Base-by-base conservation (phyloP, 352 stramenopile species). In the Poterioochromonas sp. region DNA sequence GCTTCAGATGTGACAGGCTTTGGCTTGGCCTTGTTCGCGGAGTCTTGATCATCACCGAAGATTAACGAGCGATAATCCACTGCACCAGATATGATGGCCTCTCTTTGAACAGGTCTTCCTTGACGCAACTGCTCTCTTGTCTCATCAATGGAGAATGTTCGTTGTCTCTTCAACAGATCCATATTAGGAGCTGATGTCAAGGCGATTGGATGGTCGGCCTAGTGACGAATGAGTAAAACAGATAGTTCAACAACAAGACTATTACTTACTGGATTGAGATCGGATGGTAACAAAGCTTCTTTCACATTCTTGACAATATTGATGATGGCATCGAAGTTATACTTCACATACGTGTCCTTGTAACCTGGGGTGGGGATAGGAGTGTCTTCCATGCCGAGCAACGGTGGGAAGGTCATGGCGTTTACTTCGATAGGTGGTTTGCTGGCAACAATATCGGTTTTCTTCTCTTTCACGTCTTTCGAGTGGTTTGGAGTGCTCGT, bases 121-220 rank as follows among this genome's bases (percentile, higher is more conserved):
- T 93, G 88, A 74, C 89, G 88, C 84, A 94, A 87, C 29, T 91
- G 89, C 53, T 95, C 90, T 76, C 90, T 87, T 65, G 89, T 90
- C 82, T 95, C 89, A 80, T 95, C 90, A 82, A 95, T 95, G 88
- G 86, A 92, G 83, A 94, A 93, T 58, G 90, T 94, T 63, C 90
- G 88, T 86, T 95, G 90, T 83, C 93, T 92, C 78, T 88, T 86
- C 78, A 94, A 82, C 82, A 95, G 77, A 68, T 93, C 90, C 2
- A 89, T 86, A 83, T 95, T 89, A 32, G 90, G 88, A 73, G 89
- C 83, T 15, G 84, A 69, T 62, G 88, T 92, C 43, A 95, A 80
- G 37, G 88, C 90, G 12, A 88, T 82, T 18, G 87, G 82, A 83
- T 95, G 89, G 34, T 84, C 85, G 22, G 88, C 86, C 76, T n/a